These are phyloP conservation scores for Rhodotorula sp. DNA, from an alignment of 1,284 basidiomycete species.

Conservation along the genomic window DNA sequence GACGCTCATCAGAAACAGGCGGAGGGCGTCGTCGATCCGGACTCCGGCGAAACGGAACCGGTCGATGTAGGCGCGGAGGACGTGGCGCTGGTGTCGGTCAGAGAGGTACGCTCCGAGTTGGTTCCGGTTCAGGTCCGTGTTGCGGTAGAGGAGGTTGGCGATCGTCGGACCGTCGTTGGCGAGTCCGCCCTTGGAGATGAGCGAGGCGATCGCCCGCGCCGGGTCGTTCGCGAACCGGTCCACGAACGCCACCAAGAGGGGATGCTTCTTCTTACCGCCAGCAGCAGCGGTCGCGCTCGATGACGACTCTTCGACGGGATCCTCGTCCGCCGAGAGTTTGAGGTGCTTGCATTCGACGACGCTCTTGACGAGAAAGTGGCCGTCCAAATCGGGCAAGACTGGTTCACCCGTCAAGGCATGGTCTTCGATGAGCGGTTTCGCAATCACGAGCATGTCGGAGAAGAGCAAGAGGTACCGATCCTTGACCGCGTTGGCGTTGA, in stretches of 20 bases:
- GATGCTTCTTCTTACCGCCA: constrained; percentile 40
- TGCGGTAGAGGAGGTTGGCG: constrained; percentile 65
- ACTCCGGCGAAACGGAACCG: constrained; percentile 79
- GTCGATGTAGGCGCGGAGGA: constrained; percentile 79
- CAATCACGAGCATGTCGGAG: constrained; percentile 84
- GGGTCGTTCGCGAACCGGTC: constrained; percentile 56
- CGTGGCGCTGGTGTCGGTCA: constrained; percentile 62
- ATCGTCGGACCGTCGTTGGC: constrained; percentile 40
- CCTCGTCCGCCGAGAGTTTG: constrained; percentile 59
- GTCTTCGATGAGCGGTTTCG: constrained; percentile 54
- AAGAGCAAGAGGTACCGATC: constrained; percentile 95
- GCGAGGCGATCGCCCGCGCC: constrained; percentile 44
- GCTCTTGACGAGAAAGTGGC: constrained; percentile 82
- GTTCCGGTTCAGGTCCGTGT: constrained; percentile 76
- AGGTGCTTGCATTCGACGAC: constrained; percentile 73
- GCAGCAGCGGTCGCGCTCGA: background rate
- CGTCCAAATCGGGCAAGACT: constrained; percentile 66
- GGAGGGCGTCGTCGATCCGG: constrained; percentile 81
- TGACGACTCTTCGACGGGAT: constrained; percentile 46
- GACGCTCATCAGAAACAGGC: constrained; percentile 80
- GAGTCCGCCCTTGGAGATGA: constrained; percentile 47
- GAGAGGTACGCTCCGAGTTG: constrained; percentile 79
- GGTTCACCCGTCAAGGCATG: constrained; percentile 50
- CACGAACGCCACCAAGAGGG: constrained; percentile 42
- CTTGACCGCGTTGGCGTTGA: constrained; percentile 89